These are phyloP conservation scores for Lycium ferocissimum DNA, from an alignment of 257 asterid genomes.

Conservation along the genomic window DNA sequence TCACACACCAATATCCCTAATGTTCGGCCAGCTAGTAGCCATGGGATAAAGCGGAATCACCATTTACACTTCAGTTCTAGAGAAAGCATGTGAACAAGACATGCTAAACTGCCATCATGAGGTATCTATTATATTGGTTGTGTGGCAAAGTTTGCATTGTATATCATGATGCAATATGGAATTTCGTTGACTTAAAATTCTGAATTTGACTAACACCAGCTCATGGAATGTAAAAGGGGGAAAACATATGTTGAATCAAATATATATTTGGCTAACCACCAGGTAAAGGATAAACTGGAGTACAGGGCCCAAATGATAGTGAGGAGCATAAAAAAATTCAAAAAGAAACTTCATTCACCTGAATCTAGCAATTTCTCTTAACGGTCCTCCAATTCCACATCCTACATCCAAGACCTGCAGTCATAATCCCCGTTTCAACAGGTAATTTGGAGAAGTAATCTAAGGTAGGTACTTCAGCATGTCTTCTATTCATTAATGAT, in stretches of 20 bases:
- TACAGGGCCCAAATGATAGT: neutral
- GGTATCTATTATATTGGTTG: neutral
- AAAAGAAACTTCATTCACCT: slow-evolving; percentile 52
- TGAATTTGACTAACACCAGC: neutral
- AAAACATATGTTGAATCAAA: neutral
- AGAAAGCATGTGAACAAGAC: neutral
- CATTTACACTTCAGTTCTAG: neutral
- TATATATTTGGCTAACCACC: neutral
- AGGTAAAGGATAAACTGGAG: neutral
- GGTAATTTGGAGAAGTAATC: neutral
- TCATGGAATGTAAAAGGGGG: neutral
- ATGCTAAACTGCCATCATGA: neutral
- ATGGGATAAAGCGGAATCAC: neutral
- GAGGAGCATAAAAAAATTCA: neutral
- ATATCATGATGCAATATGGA: slow-evolving; percentile 9
- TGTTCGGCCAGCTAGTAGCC: neutral
- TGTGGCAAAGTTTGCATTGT: neutral
- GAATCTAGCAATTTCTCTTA: slow-evolving; percentile 94
- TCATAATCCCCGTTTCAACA: slow-evolving; percentile 25
- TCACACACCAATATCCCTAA: neutral
- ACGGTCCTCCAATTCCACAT: slow-evolving; percentile 98
- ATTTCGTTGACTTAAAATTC: neutral
- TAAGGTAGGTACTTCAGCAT: neutral
- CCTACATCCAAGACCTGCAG: slow-evolving; percentile 96
- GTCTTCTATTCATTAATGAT: neutral